phyloP scores from a whole-genome alignment of 257 asterid genomes.

The Solanum sejunctum region DNA sequence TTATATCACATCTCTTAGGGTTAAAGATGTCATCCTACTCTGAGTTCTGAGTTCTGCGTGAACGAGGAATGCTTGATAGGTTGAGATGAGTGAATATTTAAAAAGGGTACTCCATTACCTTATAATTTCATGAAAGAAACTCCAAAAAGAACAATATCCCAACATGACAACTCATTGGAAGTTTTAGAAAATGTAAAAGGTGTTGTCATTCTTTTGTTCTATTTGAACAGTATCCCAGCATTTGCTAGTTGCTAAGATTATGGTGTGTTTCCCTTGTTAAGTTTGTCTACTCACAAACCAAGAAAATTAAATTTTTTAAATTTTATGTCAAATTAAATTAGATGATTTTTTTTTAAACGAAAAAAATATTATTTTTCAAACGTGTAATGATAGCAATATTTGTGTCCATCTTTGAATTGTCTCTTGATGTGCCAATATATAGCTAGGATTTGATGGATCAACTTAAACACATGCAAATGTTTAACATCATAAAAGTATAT shows the following conservation, averaged over 20 bases:
- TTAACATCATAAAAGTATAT: not conserved
- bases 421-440: not conserved
- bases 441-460: not conserved
- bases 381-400: not conserved
- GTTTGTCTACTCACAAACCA: not conserved
- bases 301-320: too few relatives aligned
- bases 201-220: not conserved
- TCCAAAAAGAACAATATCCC: not conserved
- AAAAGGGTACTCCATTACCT: too few relatives aligned
- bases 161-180: not conserved
- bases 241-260: not conserved
- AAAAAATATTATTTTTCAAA: not conserved
- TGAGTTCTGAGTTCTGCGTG: too few relatives aligned
- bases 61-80: not conserved
- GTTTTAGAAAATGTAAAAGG: not conserved
- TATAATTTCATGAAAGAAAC: not conserved
- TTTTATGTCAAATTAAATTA: too few relatives aligned
- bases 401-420: not conserved
- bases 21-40: too few relatives aligned
- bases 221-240: not conserved
- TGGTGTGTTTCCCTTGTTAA: not conserved
- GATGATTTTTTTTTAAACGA: too few relatives aligned
- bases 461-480: not conserved
- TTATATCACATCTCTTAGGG: too few relatives aligned
- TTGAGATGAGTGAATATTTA: too few relatives aligned